phyloP scores from a whole-genome alignment of 1,139 yeast genomes.

The Lodderomyces elongisporus region DNA sequence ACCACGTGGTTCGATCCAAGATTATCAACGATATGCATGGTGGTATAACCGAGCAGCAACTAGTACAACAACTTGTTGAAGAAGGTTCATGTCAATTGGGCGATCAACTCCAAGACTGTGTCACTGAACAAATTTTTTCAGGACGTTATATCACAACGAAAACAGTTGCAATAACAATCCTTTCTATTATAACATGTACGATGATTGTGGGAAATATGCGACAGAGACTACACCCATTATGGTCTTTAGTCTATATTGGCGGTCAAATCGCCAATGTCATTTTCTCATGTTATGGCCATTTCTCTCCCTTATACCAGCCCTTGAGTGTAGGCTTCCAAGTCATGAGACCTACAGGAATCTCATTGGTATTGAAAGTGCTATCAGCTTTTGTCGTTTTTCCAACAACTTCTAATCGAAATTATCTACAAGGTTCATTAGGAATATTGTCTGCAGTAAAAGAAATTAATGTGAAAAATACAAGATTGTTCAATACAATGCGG shows the following conservation, averaged over 20 bases:
- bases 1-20: conserved; percentile 21
- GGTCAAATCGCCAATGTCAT: conserved; percentile 22
- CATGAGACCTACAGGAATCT: conserved; percentile 23
- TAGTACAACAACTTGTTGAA: conserved; percentile 16
- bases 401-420: conserved; percentile 23
- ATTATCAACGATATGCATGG: conserved; percentile 24
- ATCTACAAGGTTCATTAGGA: conserved; percentile 17
- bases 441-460: conserved; percentile 15
- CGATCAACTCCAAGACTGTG: conserved; percentile 17
- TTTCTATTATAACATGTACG: conserved; percentile 24
- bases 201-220: conserved; percentile 21
- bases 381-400: conserved; percentile 25
- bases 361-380: conserved; percentile 19
- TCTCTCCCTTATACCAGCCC: conserved; percentile 26
- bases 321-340: conserved; percentile 16
- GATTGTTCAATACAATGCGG: conserved; percentile 23
- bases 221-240: conserved; percentile 18
- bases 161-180: conserved; percentile 21
- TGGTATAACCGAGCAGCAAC: conserved; percentile 18
- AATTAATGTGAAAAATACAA: conserved; percentile 18
- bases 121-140: conserved; percentile 19
- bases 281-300: conserved; percentile 22
- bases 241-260: conserved; percentile 18
- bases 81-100: conserved; percentile 27
- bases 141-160: conserved; percentile 28